phyloP scores from a whole-genome alignment of 768 basidiomycete species.

The Xerocomus potaroensis region DNA sequence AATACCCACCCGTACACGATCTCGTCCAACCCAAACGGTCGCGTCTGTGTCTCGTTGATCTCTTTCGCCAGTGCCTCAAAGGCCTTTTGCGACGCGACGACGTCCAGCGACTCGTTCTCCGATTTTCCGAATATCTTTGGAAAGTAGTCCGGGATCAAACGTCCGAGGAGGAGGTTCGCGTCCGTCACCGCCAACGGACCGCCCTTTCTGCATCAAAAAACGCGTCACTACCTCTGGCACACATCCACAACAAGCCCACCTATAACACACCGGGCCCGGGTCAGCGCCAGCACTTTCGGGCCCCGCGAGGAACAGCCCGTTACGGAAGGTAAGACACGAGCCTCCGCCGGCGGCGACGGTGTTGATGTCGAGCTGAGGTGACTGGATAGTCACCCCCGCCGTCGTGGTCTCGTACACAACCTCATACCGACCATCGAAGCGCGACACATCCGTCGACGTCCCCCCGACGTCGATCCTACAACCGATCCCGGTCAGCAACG shows the following conservation, averaged over 20 bases:
- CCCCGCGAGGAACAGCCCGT: slow-evolving; percentile 87
- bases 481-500: not conserved
- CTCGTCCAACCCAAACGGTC: slow-evolving; percentile 68
- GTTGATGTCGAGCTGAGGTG: slow-evolving; percentile 92
- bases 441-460: slow-evolving; percentile 92
- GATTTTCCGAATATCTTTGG: slow-evolving; percentile 92
- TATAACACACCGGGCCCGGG: slow-evolving; percentile 89
- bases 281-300: slow-evolving; percentile 93
- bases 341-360: slow-evolving; percentile 96
- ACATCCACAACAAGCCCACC: slow-evolving; percentile 45
- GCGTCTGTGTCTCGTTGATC: slow-evolving; percentile 64
- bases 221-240: too few relatives aligned
- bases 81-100: slow-evolving; percentile 58
- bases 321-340: slow-evolving; percentile 81
- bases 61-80: slow-evolving; percentile 67
- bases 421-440: slow-evolving; percentile 88
- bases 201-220: slow-evolving; percentile 61
- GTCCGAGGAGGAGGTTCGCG: slow-evolving; percentile 85
- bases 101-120: slow-evolving; percentile 81
- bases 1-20: slow-evolving; percentile 76
- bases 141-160: slow-evolving; percentile 86
- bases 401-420: slow-evolving; percentile 95
- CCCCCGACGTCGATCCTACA: slow-evolving; percentile 86
- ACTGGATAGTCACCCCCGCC: slow-evolving; percentile 88
- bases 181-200: slow-evolving; percentile 92